Percentiles rank a stretch among this genome's conserved stretches.
Evolutionary conservation across 306 rosid species (phyloP).

Genomic region (Cucurbita argyrosperma): DNA sequence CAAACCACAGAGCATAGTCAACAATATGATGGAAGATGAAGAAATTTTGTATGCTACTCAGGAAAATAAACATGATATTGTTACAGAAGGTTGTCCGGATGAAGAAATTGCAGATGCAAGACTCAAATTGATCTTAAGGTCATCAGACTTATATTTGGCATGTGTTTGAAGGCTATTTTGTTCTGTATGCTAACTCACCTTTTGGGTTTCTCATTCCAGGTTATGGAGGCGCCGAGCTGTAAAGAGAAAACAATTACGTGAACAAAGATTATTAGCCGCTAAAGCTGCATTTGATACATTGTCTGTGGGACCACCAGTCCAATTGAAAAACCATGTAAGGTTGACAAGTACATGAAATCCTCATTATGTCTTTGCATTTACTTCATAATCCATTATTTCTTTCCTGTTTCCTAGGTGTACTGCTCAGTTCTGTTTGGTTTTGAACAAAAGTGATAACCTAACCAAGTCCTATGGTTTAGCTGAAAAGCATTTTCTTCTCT

Average conservation of each 20-base stretch:
- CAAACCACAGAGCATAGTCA: slow-evolving; percentile 13
- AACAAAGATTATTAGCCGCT: slow-evolving; percentile 61
- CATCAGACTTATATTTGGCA: slow-evolving; percentile 10
- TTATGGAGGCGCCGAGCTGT: slow-evolving; percentile 67
- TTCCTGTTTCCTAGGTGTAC: background rate
- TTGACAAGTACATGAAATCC: slow-evolving; percentile 8
- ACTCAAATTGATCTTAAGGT: slow-evolving; percentile 78
- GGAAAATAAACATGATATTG: slow-evolving; percentile 24
- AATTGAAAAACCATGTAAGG: slow-evolving; percentile 45
- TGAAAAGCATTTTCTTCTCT: background rate
- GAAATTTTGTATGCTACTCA: slow-evolving; percentile 21
- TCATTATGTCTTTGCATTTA: slow-evolving; percentile 2
- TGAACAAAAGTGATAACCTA: background rate
- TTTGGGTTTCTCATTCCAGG: slow-evolving; percentile 26
- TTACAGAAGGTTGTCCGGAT: slow-evolving; percentile 19
- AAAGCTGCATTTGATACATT: slow-evolving; percentile 57
- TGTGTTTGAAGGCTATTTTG: slow-evolving; percentile 1
- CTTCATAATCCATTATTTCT: background rate
- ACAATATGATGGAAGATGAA: slow-evolving; percentile 19
- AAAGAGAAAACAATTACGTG: slow-evolving; percentile 49
- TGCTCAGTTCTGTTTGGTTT: background rate
- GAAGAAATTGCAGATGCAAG: slow-evolving; percentile 66
- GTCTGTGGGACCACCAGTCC: slow-evolving; percentile 69
- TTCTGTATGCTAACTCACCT: slow-evolving; percentile 6
- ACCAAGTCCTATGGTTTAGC: background rate